Evolutionary conservation across 352 stramenopile genomes (phyloP).

Genomic region (Lagenidium giganteum): DNA sequence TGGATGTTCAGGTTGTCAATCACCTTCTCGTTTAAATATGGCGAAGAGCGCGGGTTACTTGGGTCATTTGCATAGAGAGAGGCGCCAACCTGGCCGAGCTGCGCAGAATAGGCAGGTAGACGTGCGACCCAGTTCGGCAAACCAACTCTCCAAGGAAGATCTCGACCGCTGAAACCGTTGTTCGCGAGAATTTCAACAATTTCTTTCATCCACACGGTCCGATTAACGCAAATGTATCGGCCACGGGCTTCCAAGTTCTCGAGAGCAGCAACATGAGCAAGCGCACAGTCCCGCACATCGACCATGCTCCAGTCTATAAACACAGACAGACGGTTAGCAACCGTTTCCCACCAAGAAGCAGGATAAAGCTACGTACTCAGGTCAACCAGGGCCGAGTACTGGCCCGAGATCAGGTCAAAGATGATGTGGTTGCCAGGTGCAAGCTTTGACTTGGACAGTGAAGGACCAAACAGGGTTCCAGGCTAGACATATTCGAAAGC

Average conservation of each 20-base stretch:
- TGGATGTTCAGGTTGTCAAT: conserved; percentile 74
- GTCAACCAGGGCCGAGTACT: conserved; percentile 85
- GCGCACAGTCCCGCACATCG: conserved; percentile 79
- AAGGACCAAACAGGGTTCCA: conserved; percentile 76
- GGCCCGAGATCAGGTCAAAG: conserved; percentile 80
- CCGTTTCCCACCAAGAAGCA: neutral
- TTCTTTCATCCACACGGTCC: conserved; percentile 84
- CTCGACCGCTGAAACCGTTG: conserved; percentile 82
- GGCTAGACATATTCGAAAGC: conserved; percentile 26
- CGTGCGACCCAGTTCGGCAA: conserved; percentile 81
- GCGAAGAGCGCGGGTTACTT: conserved; percentile 42
- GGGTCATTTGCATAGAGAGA: conserved; percentile 68
- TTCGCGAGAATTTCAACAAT: conserved; percentile 80
- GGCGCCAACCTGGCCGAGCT: conserved; percentile 81
- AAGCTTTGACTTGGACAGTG: conserved; percentile 80
- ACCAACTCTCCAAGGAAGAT: conserved; percentile 79
- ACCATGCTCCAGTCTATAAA: conserved; percentile 80
- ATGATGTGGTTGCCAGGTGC: conserved; percentile 83
- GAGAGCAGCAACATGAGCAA: conserved; percentile 73
- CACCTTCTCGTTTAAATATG: conserved; percentile 79
- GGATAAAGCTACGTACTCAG: conserved; percentile 38
- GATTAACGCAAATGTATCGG: conserved; percentile 85
- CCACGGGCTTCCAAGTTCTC: conserved; percentile 81
- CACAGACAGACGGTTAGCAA: neutral
- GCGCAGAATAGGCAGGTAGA: conserved; percentile 78